phyloP scores from a whole-genome alignment of 257 asterid species.

The Jacaranda mimosifolia region DNA sequence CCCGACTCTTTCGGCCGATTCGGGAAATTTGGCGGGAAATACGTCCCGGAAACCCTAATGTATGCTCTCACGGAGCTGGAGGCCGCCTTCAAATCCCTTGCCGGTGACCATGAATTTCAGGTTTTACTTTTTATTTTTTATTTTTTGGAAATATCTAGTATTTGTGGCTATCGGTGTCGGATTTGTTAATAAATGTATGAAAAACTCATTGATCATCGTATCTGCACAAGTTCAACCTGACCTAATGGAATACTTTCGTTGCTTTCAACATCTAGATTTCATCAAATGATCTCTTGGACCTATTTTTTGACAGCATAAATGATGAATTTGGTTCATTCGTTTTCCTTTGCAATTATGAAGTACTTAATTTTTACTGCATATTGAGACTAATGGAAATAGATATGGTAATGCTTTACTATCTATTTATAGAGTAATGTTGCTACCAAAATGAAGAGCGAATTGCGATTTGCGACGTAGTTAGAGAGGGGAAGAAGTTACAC shows the following conservation, averaged over 20 bases:
- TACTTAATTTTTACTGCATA: neutral
- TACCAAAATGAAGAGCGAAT: neutral
- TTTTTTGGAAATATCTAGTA: neutral
- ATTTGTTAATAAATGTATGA: neutral
- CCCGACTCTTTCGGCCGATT: slow-evolving; percentile 93
- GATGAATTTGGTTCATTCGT: neutral
- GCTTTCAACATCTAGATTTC: too few species aligned
- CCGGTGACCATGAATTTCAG: slow-evolving; percentile 76
- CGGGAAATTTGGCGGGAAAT: slow-evolving; percentile 88
- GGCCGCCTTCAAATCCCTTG: slow-evolving; percentile 71
- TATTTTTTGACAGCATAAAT: neutral
- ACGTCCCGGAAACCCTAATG: slow-evolving; percentile 96
- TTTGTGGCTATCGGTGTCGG: slow-evolving; percentile 11
- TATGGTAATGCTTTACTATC: neutral
- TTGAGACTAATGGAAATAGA: neutral
- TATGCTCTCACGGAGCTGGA: slow-evolving; percentile 93
- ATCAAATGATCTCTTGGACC: neutral
- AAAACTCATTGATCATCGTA: neutral
- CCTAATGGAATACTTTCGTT: too few species aligned
- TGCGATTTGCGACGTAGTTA: too few species aligned
- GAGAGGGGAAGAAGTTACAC: neutral
- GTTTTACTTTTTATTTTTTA: slow-evolving; percentile 36
- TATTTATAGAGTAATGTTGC: neutral
- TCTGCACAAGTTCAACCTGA: neutral
- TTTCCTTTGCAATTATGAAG: neutral